phyloP scores from a whole-genome alignment of 2,329 filamentous ascomycete genomes.

The Diaporthe longicolla region DNA sequence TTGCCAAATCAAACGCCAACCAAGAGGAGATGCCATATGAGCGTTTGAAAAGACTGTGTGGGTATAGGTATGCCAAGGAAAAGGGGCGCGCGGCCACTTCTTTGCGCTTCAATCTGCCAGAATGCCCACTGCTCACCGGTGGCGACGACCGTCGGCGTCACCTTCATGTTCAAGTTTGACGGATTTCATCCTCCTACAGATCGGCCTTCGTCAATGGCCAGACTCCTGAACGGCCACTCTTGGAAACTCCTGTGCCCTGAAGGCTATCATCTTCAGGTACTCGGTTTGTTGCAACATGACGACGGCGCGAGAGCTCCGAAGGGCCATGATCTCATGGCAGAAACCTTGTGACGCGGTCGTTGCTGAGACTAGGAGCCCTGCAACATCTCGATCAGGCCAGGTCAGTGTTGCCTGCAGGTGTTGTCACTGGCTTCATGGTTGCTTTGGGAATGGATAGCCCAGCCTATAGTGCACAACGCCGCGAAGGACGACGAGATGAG shows the following conservation, averaged over 20 bases:
- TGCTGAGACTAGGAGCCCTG: neutral
- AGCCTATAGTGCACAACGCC: slow-evolving; percentile 1
- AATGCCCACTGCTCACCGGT: neutral
- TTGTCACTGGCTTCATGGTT: neutral
- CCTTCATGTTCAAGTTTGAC: neutral
- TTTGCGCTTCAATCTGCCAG: slow-evolving; percentile 11
- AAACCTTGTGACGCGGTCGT: neutral
- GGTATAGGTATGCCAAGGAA: slow-evolving; percentile 25
- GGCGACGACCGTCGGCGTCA: neutral
- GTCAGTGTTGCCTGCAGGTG: neutral
- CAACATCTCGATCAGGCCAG: neutral
- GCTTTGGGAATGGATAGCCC: neutral
- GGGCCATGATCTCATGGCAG: neutral
- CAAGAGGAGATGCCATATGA: slow-evolving; percentile 9
- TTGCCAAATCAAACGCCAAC: slow-evolving; percentile 8
- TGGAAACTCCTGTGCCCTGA: neutral
- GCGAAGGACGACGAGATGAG: slow-evolving; percentile 34
- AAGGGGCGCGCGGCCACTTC: neutral
- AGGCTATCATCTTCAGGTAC: too few relatives aligned
- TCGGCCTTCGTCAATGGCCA: neutral
- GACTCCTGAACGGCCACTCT: neutral
- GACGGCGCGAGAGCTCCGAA: neutral
- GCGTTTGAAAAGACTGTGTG: slow-evolving; percentile 16
- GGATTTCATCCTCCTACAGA: neutral
- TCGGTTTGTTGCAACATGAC: neutral